Percentiles rank a stretch among this genome's conserved stretches.
Evolutionary conservation across 2,329 filamentous ascomycete species (phyloP).

Genomic region (Curvularia verruculosa): DNA sequence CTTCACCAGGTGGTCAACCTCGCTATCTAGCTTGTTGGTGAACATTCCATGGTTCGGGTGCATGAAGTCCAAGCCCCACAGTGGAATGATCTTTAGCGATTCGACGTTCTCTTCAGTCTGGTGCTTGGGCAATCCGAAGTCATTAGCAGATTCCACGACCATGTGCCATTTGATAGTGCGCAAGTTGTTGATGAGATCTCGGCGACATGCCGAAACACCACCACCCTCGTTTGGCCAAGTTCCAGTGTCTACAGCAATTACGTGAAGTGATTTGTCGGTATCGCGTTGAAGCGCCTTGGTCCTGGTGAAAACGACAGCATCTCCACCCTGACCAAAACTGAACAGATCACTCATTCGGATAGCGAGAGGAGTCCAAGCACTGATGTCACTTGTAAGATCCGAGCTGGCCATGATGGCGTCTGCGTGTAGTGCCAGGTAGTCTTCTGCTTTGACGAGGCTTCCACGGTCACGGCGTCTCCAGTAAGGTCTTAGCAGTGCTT

Average conservation of each 20-base stretch:
- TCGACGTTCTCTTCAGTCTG: constrained; percentile 53
- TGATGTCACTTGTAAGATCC: constrained; percentile 59
- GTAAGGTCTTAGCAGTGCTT: constrained; percentile 45
- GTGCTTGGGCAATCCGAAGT: constrained; percentile 52
- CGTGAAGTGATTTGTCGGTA: constrained; percentile 48
- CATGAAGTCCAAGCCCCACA: constrained; percentile 53
- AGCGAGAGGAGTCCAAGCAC: constrained; percentile 59
- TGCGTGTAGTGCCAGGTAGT: constrained; percentile 51
- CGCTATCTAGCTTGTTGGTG: constrained; percentile 50
- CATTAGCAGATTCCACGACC: constrained; percentile 52
- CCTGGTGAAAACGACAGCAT: constrained; percentile 58
- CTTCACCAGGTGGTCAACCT: constrained; percentile 46
- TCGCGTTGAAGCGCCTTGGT: constrained; percentile 56
- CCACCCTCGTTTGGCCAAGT: constrained; percentile 54
- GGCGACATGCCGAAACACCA: constrained; percentile 51
- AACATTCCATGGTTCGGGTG: constrained; percentile 52
- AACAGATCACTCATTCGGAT: constrained; percentile 59
- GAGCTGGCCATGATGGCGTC: constrained; percentile 60
- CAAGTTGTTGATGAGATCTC: constrained; percentile 52
- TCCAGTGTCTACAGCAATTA: constrained; percentile 51
- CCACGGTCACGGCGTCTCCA: constrained; percentile 49
- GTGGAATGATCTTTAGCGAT: constrained; percentile 51
- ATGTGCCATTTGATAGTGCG: constrained; percentile 53
- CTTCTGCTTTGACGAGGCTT: constrained; percentile 45
- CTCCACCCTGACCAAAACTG: constrained; percentile 60